Base-by-base conservation (phyloP, 1,139 yeast genomes). In the Zygosaccharomyces pseudobailii region DNA sequence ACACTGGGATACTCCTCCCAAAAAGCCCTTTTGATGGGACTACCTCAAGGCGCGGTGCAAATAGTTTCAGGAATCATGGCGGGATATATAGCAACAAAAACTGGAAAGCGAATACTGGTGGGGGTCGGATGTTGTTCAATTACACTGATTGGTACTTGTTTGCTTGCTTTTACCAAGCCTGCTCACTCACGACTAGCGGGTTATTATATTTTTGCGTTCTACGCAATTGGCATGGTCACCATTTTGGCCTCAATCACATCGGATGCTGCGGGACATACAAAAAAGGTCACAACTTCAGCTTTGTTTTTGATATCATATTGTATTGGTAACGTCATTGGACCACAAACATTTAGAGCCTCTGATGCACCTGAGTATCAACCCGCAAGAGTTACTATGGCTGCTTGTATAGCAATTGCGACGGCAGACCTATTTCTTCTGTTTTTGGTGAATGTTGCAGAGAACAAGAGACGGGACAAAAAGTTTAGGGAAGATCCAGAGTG, bases 371-470 rank as follows among this genome's bases (percentile, higher is more conserved):
- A 57, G 20, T 78, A 77, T 30, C 9, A 70, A 20, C 71, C 74
- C 17, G 76, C 75, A 13, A 53, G 52, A 37, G 40, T 52, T 24
- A 40, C 49, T 6, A 27, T 53, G 40, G 27, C 6, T 24, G 39
- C 47, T 3, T 31, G 34, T 32, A 27, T 52, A 9, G 32, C 44
- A 5, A 8, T 42, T 9, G 17, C 17, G 2, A 13, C 17, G 17
- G 17, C 17, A 13, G 17, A 13, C 17, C 17, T 13, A 13, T 13
- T 13, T 13, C 27, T 45, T 8, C 52, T 88, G 95, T 67, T 84
- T 90, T 0, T 71, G 87, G 42, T 66, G 82, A 46, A 84, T 90
- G 1, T 83, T 85, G 3, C 72, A 72, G 36, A 49, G 44, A 36
- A 52, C 58, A 33, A 68, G 66, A 3, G 56, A 61, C 17, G 68